These are phyloP conservation scores for Penicillium sp. DNA, from an alignment of 2,329 filamentous ascomycete genomes.

Conservation along the genomic window DNA sequence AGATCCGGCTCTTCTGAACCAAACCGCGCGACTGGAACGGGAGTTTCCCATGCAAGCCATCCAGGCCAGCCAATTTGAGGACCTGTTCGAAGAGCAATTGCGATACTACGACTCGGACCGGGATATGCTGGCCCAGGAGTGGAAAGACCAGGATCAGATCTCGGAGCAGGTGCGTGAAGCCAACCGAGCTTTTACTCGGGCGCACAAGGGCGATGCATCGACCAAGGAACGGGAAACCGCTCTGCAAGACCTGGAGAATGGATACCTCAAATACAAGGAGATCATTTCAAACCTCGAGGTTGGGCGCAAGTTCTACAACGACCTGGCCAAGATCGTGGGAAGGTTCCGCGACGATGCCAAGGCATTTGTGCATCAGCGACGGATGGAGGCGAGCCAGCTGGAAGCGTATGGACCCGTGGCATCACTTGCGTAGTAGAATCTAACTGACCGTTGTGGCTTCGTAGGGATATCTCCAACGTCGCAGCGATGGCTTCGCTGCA, in stretches of 20 bases:
- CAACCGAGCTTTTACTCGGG: slow-evolving; percentile 73
- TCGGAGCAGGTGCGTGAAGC: slow-evolving; percentile 67
- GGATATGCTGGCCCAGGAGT: slow-evolving; percentile 67
- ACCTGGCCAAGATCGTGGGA: slow-evolving; percentile 81
- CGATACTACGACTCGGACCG: slow-evolving; percentile 77
- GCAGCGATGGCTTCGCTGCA: slow-evolving; percentile 58
- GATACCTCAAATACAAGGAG: slow-evolving; percentile 95
- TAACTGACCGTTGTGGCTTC: slow-evolving; percentile 9
- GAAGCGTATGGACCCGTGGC: slow-evolving; percentile 60
- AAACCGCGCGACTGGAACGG: slow-evolving; percentile 80
- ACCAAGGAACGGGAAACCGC: slow-evolving; percentile 77
- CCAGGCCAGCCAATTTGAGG: slow-evolving; percentile 85
- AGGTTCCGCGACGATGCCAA: slow-evolving; percentile 78
- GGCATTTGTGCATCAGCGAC: slow-evolving; percentile 74
- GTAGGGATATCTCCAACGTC: slow-evolving; percentile 53
- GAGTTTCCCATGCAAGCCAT: slow-evolving; percentile 81
- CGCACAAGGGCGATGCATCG: slow-evolving; percentile 64
- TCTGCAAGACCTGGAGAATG: slow-evolving; percentile 82
- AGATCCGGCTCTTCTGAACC: slow-evolving; percentile 73
- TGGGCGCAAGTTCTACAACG: slow-evolving; percentile 94
- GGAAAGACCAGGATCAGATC: slow-evolving; percentile 70
- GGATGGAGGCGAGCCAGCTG: slow-evolving; percentile 73
- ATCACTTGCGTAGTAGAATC: no score
- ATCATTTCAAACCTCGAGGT: slow-evolving; percentile 88
- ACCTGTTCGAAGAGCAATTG: slow-evolving; percentile 80